phyloP scores from a whole-genome alignment of 345 rosid species.

The Brassica incana region DNA sequence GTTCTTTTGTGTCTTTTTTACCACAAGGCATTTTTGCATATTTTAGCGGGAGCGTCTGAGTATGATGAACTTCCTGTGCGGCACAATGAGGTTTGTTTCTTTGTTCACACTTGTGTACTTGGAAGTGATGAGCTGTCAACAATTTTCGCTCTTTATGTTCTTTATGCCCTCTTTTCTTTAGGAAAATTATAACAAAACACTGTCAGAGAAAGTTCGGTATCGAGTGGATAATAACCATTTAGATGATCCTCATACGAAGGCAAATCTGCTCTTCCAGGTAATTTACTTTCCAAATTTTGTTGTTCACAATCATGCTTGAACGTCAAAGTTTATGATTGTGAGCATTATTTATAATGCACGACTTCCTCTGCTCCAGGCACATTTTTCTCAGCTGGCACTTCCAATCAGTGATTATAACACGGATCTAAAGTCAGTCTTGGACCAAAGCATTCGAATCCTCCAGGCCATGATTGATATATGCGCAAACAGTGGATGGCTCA shows the following conservation, averaged over 20 bases:
- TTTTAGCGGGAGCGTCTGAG: slow-evolving; percentile 89
- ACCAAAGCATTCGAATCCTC: slow-evolving; percentile 95
- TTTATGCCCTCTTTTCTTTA: slow-evolving; percentile 32
- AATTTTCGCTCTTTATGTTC: slow-evolving; percentile 2
- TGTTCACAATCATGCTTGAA: background rate
- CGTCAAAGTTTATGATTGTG: background rate
- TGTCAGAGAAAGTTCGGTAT: slow-evolving; percentile 70
- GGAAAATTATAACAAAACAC: slow-evolving; percentile 81
- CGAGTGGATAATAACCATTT: slow-evolving; percentile 71
- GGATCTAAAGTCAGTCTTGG: slow-evolving; percentile 92
- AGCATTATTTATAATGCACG: slow-evolving; percentile 1
- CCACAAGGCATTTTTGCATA: slow-evolving; percentile 71
- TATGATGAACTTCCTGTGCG: slow-evolving; percentile 96
- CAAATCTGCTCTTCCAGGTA: slow-evolving; percentile 90
- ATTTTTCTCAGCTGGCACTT: slow-evolving; percentile 79
- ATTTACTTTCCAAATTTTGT: background rate
- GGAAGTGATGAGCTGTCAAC: slow-evolving; percentile 38
- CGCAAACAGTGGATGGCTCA: slow-evolving; percentile 98
- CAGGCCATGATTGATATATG: slow-evolving; percentile 99
- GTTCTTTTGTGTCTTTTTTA: background rate
- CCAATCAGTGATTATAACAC: slow-evolving; percentile 93
- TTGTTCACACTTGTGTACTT: slow-evolving; percentile 30
- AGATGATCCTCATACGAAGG: slow-evolving; percentile 95
- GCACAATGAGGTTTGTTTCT: slow-evolving; percentile 78
- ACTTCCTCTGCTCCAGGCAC: slow-evolving; percentile 61